Evolutionary conservation across 768 basidiomycete species (phyloP).

Genomic region (Nidula microcarpa): DNA sequence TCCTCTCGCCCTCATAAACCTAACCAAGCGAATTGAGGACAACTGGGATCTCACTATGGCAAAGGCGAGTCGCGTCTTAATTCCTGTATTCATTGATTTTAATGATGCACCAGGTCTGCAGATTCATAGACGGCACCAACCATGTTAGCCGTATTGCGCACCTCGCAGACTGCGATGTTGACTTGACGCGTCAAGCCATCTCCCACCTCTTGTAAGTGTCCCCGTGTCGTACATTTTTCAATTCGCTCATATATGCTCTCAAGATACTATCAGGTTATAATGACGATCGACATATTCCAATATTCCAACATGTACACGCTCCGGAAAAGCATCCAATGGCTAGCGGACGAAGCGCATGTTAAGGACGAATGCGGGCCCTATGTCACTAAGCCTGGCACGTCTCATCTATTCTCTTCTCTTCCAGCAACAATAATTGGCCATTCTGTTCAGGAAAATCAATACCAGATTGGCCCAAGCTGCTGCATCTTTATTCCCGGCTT

Average conservation of each 20-base stretch:
- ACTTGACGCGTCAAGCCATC: conserved; percentile 80
- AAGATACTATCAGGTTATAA: conserved; percentile 94
- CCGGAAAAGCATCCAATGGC: conserved; percentile 81
- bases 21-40: conserved; percentile 75
- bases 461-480: conserved; percentile 84
- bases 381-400: conserved; percentile 71
- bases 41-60: conserved; percentile 97
- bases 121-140: conserved; percentile 85
- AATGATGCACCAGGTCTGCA: conserved; percentile 52
- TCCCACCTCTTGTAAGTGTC: conserved; percentile 81
- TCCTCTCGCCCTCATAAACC: conserved; percentile 83
- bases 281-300: conserved; percentile 97
- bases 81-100: not conserved
- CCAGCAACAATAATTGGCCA: conserved; percentile 3
- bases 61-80: conserved; percentile 45
- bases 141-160: conserved; percentile 90
- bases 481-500: conserved; percentile 83
- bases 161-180: conserved; percentile 84
- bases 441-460: conserved; percentile 42
- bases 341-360: conserved; percentile 82
- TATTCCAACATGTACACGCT: conserved; percentile 97
- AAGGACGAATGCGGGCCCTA: conserved; percentile 91
- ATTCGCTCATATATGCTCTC: not conserved
- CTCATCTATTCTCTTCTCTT: not conserved
- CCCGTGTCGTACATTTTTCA: not conserved